These are phyloP conservation scores for Ceratocystis variospora DNA, from an alignment of 2,329 filamentous ascomycete species.

Conservation along the genomic window DNA sequence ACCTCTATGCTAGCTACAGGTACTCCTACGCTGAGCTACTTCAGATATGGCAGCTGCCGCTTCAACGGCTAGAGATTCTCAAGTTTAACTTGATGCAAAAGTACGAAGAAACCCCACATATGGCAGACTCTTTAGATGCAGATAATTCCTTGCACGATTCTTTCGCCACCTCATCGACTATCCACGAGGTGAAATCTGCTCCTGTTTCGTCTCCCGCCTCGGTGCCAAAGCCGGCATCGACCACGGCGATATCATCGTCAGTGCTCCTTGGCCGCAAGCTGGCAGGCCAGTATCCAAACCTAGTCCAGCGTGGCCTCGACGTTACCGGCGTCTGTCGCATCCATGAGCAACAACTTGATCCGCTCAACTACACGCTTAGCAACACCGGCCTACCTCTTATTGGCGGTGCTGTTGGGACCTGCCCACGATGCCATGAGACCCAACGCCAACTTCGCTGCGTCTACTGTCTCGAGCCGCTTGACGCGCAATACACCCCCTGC, in stretches of 20 bases:
- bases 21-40: conserved; percentile 55
- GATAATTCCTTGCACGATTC: neutral
- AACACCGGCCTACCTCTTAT: conserved; percentile 27
- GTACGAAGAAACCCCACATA: neutral
- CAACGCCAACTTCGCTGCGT: conserved; percentile 48
- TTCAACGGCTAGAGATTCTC: conserved; percentile 51
- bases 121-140: neutral
- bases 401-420: conserved; percentile 37
- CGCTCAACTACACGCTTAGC: conserved; percentile 32
- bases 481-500: conserved; percentile 46
- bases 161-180: neutral
- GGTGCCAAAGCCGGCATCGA: conserved; percentile 36
- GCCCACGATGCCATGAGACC: conserved; percentile 38
- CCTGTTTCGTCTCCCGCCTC: conserved; percentile 24
- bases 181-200: neutral
- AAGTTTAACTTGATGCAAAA: conserved; percentile 50
- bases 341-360: conserved; percentile 49
- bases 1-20: conserved; percentile 45
- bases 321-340: conserved; percentile 49
- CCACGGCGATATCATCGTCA: conserved; percentile 33
- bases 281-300: conserved; percentile 32
- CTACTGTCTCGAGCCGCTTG: conserved; percentile 47
- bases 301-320: conserved; percentile 39
- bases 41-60: conserved; percentile 50
- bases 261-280: conserved; percentile 25